These are phyloP conservation scores for Lathyrus oleraceus DNA, from an alignment of 306 rosid genomes.

Conservation along the genomic window DNA sequence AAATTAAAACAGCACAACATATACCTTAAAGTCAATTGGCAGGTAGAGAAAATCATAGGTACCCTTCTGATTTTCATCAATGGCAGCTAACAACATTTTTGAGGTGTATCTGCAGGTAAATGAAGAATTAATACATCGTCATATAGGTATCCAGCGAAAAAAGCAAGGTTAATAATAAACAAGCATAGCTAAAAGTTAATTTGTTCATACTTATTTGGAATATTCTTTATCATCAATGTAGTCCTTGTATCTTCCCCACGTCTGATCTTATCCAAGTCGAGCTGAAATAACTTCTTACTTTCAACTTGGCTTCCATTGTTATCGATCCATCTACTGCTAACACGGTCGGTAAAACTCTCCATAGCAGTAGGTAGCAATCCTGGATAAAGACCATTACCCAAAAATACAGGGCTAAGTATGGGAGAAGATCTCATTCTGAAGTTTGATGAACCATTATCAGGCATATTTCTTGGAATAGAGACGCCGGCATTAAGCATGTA, in stretches of 20 bases:
- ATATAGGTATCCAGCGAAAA: conserved; percentile 23
- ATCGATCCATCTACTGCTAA: conserved; percentile 70
- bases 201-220: conserved; percentile 94
- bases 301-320: conserved; percentile 74
- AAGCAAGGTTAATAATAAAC: conserved; percentile 14
- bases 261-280: conserved; percentile 84
- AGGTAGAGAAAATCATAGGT: conserved; percentile 92
- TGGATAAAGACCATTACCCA: conserved; percentile 71
- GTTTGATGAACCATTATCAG: conserved; percentile 77
- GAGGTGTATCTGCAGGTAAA: conserved; percentile 79
- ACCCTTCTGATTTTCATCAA: conserved; percentile 86
- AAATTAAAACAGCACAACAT: conserved; percentile 24
- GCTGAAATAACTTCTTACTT: conserved; percentile 89
- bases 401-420: conserved; percentile 71
- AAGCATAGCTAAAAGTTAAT: neutral
- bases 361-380: conserved; percentile 55
- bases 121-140: conserved; percentile 27
- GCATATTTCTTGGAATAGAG: conserved; percentile 61
- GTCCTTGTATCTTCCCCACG: conserved; percentile 90
- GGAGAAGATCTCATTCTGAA: conserved; percentile 85
- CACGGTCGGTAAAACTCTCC: conserved; percentile 79
- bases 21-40: conserved; percentile 97
- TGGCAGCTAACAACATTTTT: conserved; percentile 93
- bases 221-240: conserved; percentile 94
- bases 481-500: conserved; percentile 65